Conservation (phyloP, 2,329 filamentous ascomycete genomes). For the Ceratocystis eucalypticola region DNA sequence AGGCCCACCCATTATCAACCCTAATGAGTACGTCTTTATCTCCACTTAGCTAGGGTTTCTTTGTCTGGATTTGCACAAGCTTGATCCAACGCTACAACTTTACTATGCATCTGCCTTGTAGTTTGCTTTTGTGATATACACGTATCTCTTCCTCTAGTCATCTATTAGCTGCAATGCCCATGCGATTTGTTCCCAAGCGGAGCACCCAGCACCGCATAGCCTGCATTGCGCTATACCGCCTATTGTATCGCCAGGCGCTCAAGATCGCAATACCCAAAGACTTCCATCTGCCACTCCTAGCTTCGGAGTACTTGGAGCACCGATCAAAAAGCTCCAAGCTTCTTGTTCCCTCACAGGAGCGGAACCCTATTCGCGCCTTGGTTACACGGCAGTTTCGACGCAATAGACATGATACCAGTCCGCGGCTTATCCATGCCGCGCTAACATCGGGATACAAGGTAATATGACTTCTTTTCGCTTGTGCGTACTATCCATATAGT, state of each 20-base stretch:
- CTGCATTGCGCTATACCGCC: constrained; percentile 57
- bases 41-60: background rate
- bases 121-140: background rate
- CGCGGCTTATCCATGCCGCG: constrained; percentile 45
- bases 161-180: constrained; percentile 23
- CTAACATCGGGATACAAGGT: constrained; percentile 58
- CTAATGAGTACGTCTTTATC: background rate
- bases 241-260: constrained; percentile 47
- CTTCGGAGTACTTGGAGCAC: constrained; percentile 2
- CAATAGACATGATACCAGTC: constrained; percentile 44
- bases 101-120: background rate
- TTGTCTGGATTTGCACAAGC: background rate
- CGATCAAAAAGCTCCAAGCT: background rate
- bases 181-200: constrained; percentile 34
- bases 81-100: background rate
- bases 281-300: constrained; percentile 19
- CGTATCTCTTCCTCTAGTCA: background rate
- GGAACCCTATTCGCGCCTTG: constrained; percentile 41
- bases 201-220: constrained; percentile 41
- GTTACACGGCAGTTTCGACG: constrained; percentile 49
- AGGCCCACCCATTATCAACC: background rate
- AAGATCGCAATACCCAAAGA: constrained; percentile 40
- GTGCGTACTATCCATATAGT: background rate
- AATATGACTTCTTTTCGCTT: constrained; percentile 10
- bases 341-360: constrained; percentile 13